Base-by-base conservation (phyloP, 2,329 filamentous ascomycete species). In the Salinomyces thailandicus region DNA sequence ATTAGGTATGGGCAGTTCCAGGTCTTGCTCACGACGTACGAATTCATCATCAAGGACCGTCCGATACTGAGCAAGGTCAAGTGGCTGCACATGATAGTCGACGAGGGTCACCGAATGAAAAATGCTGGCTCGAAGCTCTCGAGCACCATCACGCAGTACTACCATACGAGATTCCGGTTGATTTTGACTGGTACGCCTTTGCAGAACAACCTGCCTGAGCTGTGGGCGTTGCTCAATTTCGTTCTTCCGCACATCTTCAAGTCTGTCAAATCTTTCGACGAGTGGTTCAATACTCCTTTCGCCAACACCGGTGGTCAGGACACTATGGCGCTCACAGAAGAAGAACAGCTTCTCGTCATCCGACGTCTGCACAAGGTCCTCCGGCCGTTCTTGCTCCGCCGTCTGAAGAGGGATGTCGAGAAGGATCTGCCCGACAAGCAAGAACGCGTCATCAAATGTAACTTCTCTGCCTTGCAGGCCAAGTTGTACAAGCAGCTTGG, bases 251-350 rank as follows among this genome's bases (percentile, higher is more conserved):
- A 85, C 51, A 98, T 98, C 49, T 98, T 98, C 79, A 98, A 98
- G 61, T 96, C 91, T 2, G 86, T 89, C 44, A 95, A 91, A 59
- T 96, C 89, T 2, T 98, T 98, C 56, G 91, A 98, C 60, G 91
- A 98, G 61, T 98, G 91, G 91, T 98, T 98, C 77, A 98, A 96
- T 59, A 98, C 91, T 17, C 91, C 91, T 0, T 98, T 98, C 60
- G 91, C 91, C 50, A 98, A 98, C 59, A 98, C 91, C 4, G 91
- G 91, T 62, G 80, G 85, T 27, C 89, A 96, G 63, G 91, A 98
- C 63, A 94, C 91, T 70, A 98, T 98, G 84, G 89, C 96, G 57
- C 71, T 98, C 45, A 93, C 83, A 9, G 91, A 98, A 91, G 91
- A 98, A 91, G 91, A 98, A 64, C 86, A 94, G 60, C 77, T 98